Base-by-base conservation (phyloP, 2,329 filamentous ascomycete genomes). In the Arthrobotrys conoides region DNA sequence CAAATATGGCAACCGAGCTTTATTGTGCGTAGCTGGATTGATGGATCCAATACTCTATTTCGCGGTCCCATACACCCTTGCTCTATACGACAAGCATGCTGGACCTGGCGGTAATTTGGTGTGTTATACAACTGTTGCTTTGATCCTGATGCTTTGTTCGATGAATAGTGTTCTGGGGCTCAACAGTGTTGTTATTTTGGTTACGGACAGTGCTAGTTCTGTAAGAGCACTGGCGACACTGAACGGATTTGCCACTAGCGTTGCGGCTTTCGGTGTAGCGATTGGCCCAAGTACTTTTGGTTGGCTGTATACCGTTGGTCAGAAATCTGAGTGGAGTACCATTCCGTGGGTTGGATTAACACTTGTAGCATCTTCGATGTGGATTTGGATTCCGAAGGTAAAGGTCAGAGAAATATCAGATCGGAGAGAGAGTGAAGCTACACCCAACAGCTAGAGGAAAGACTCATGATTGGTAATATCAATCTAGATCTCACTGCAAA, bases 261-360 rank as follows among this genome's bases (percentile, higher is more conserved):
- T 69, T n/a, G 44, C n/a, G 1, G 24, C 71, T 12, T 46, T 64
- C 16, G 66, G 64, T 14, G 16, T 69, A 22, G 44, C 44, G 1
- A 55, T 70, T 30, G 71, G 53, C 9, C 71, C 71, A 5, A 33
- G 61, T 16, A 49, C 48, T 38, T 73, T 73, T 61, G 70, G 70
- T 22, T 73, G 22, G 38, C 14, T 73, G 49, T 73, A 61, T 61
- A 73, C 59, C n/a, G 16, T 67, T 61, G 70, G 70, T 0, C 70
- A 73, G 16, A 67, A 73, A 18, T 57, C 61, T 12, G 63, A 67
- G 18, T 73, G 61, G 61, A 73, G 30, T 41, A 73, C 70, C 0
- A 67, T 73, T n/a, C 70, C 70, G 6, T 73, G 70, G 70, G 70
- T 67, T 38, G 70, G 70, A 9, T 67, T 73, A 36, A 41, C 70